These are phyloP conservation scores for Tremella mesenterica DNA, from an alignment of 768 basidiomycete genomes.

Conservation along the genomic window DNA sequence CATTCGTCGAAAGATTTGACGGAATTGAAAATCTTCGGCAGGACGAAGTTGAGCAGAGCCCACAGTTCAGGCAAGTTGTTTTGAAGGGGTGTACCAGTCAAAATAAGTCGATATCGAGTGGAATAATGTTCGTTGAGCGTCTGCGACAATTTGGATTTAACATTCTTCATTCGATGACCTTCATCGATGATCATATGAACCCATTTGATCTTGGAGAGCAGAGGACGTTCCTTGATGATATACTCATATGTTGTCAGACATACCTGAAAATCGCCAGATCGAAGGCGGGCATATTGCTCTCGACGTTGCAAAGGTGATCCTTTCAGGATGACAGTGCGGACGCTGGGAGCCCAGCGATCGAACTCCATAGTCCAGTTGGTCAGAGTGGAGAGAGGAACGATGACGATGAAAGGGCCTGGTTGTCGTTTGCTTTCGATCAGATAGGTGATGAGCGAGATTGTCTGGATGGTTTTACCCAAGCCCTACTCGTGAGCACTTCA, in stretches of 20 bases:
- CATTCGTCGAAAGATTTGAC: slow-evolving; percentile 99
- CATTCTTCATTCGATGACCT: slow-evolving; percentile 98
- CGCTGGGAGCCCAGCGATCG: slow-evolving; percentile 86
- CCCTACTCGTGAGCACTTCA: slow-evolving; percentile 29
- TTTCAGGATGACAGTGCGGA: slow-evolving; percentile 76
- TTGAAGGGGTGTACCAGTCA: slow-evolving; percentile 81
- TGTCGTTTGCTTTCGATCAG: slow-evolving; percentile 84
- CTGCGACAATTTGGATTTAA: slow-evolving; percentile 74
- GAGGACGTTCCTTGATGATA: slow-evolving; percentile 91
- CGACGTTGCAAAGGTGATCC: slow-evolving; percentile 79
- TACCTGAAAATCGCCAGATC: slow-evolving; percentile 75
- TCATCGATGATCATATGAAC: slow-evolving; percentile 98
- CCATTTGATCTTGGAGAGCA: slow-evolving; percentile 86
- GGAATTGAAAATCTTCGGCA: slow-evolving; percentile 95
- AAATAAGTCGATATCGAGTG: slow-evolving; percentile 82
- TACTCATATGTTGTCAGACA: slow-evolving; percentile 92
- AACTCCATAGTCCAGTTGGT: slow-evolving; percentile 97
- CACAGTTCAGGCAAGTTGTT: slow-evolving; percentile 48
- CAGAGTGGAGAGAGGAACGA: slow-evolving; percentile 91
- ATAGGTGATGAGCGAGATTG: slow-evolving; percentile 66
- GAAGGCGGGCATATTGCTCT: slow-evolving; percentile 63
- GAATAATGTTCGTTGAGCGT: slow-evolving; percentile 88
- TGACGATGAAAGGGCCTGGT: slow-evolving; percentile 88
- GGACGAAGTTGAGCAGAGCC: slow-evolving; percentile 47
- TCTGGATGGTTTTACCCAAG: slow-evolving; percentile 46